phyloP scores from a whole-genome alignment of 495 filamentous ascomycete genomes.

The Talaromyces proteolyticus region DNA sequence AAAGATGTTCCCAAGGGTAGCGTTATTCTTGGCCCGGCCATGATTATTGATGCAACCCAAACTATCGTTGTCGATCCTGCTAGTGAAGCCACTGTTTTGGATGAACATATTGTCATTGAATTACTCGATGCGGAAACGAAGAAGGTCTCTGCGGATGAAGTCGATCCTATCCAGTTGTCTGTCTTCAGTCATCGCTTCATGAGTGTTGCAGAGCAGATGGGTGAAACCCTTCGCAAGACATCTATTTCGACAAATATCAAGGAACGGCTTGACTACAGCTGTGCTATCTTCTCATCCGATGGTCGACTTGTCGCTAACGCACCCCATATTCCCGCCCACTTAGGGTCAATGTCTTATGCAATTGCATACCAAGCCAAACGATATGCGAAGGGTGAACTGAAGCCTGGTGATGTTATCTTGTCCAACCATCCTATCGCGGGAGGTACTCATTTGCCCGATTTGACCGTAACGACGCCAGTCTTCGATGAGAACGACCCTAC shows the following conservation, averaged over 20 bases:
- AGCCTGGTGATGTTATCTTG: slow-evolving; percentile 88
- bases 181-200: slow-evolving; percentile 98
- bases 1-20: slow-evolving; percentile 72
- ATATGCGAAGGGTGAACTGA: slow-evolving; percentile 76
- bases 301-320: slow-evolving; percentile 93
- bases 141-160: slow-evolving; percentile 49
- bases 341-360: slow-evolving; percentile 93
- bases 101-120: slow-evolving; percentile 45
- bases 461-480: slow-evolving; percentile 86
- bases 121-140: slow-evolving; percentile 38
- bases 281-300: slow-evolving; percentile 86
- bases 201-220: slow-evolving; percentile 99
- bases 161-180: slow-evolving; percentile 83
- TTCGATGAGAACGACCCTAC: slow-evolving; percentile 63
- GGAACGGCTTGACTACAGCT: slow-evolving; percentile 94
- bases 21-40: slow-evolving; percentile 75
- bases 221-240: slow-evolving; percentile 90
- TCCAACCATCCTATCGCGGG: slow-evolving; percentile 95
- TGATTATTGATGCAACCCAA: slow-evolving; percentile 92
- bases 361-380: slow-evolving; percentile 89
- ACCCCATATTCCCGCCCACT: slow-evolving; percentile 89
- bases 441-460: slow-evolving; percentile 84
- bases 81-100: slow-evolving; percentile 45
- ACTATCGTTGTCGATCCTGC: slow-evolving; percentile 89
- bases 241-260: slow-evolving; percentile 98